Evolutionary conservation across 2,329 filamentous ascomycete species (phyloP).

Genomic region (Pseudofabraea citricarpa): DNA sequence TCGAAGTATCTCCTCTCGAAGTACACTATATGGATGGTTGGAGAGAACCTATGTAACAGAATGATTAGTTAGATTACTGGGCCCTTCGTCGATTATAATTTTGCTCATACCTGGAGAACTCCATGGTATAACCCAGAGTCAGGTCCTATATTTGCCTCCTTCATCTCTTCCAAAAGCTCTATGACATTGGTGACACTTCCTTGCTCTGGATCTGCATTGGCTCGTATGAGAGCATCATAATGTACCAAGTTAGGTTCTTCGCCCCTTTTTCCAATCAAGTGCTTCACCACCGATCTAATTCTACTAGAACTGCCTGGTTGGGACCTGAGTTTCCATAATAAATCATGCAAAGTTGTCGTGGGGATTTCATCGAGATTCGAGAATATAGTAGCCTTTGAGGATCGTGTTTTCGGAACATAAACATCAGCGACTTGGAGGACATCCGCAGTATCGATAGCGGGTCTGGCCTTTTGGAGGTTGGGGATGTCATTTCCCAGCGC

Average conservation of each 20-base stretch:
- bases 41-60: conserved; percentile 54
- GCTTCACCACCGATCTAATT: conserved; percentile 45
- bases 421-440: no score
- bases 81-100: no score
- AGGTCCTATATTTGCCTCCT: conserved; percentile 50
- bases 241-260: conserved; percentile 52
- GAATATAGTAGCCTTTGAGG: no score
- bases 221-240: conserved; percentile 71
- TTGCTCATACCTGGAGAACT: conserved; percentile 55
- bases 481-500: neutral
- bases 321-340: conserved; percentile 36
- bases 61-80: no score
- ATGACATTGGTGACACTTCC: conserved; percentile 64
- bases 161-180: conserved; percentile 70
- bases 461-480: no score
- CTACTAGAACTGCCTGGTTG: conserved; percentile 32
- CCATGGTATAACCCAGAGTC: conserved; percentile 67
- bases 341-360: conserved; percentile 40
- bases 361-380: neutral
- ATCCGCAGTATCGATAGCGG: no score
- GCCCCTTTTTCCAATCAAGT: conserved; percentile 51
- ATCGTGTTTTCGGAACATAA: no score
- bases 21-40: conserved; percentile 79
- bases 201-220: conserved; percentile 56
- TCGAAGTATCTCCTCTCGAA: conserved; percentile 65